Evolutionary conservation across 139 green algal genomes (phyloP).

Genomic region (Marvania coccoides): DNA sequence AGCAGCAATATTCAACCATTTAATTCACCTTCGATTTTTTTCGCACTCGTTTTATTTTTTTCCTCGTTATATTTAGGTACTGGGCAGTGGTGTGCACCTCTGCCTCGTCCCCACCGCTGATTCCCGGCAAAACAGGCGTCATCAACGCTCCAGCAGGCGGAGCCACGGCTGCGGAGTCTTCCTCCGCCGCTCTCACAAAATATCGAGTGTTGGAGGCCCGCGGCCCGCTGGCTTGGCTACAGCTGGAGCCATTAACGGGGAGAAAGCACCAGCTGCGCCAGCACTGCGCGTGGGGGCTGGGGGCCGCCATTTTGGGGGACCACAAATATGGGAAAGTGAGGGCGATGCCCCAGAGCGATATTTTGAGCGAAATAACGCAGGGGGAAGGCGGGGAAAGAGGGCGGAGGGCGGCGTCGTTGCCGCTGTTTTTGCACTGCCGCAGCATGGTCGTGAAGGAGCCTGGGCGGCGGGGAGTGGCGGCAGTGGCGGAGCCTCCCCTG

Average conservation of each 20-base stretch:
- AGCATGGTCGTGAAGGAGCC: neutral
- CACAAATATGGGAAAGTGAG: conserved; percentile 8
- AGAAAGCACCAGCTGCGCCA: conserved; percentile 46
- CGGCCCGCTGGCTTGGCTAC: conserved; percentile 15
- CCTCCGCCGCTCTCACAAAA: neutral
- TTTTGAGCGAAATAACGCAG: neutral
- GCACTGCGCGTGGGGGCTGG: conserved; percentile 30
- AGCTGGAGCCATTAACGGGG: conserved; percentile 28
- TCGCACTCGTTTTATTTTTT: too few species aligned
- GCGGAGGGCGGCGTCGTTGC: neutral
- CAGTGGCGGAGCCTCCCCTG: neutral
- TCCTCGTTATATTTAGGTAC: too few species aligned
- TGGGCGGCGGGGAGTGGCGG: neutral
- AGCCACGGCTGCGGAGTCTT: neutral
- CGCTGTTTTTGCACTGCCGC: conserved; percentile 29
- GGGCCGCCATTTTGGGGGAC: conserved; percentile 36
- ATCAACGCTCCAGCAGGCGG: too few species aligned
- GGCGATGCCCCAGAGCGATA: neutral
- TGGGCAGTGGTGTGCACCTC: too few species aligned
- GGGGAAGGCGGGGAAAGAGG: neutral
- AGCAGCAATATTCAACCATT: too few species aligned
- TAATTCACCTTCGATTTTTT: too few species aligned
- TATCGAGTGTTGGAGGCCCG: neutral
- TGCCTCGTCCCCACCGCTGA: too few species aligned
- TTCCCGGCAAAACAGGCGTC: too few species aligned